A percentile compares a stretch with the other conserved stretches of the same genome.
Evolutionary conservation across 352 stramenopile genomes (phyloP).

Genomic region (Phytophthora aleatoria): DNA sequence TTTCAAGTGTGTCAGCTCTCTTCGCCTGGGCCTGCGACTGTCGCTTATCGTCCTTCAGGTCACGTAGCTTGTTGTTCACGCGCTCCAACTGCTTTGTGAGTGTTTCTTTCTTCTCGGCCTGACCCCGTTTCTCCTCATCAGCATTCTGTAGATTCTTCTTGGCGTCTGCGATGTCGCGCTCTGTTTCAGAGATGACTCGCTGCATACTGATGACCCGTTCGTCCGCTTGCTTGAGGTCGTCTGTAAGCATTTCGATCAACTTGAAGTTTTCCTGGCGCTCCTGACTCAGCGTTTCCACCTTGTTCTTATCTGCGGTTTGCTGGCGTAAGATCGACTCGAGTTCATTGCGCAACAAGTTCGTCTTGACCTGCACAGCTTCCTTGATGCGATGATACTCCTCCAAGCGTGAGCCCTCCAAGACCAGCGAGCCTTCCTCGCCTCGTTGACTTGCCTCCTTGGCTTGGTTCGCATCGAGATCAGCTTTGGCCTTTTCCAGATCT

Average conservation of each 20-base stretch:
- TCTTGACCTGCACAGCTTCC: conserved; percentile 71
- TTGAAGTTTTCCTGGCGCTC: conserved; percentile 78
- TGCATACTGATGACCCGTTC: conserved; percentile 75
- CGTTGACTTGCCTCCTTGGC: conserved; percentile 37
- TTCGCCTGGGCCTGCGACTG: conserved; percentile 92
- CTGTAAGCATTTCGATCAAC: conserved; percentile 59
- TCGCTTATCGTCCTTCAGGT: conserved; percentile 91
- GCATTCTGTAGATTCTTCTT: conserved; percentile 58
- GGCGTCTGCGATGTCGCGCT: conserved; percentile 55
- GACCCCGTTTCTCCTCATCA: conserved; percentile 66
- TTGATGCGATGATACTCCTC: conserved; percentile 90
- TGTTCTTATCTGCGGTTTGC: conserved; percentile 71
- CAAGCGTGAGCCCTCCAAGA: conserved; percentile 66
- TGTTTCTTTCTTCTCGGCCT: conserved; percentile 66
- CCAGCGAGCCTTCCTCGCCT: conserved; percentile 50
- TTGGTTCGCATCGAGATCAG: conserved; percentile 55
- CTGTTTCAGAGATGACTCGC: conserved; percentile 67
- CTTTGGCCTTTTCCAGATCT: conserved; percentile 65
- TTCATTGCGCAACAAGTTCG: conserved; percentile 68
- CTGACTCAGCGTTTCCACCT: conserved; percentile 70
- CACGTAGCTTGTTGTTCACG: conserved; percentile 89
- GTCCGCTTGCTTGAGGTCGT: conserved; percentile 65
- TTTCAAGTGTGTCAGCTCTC: conserved; percentile 78
- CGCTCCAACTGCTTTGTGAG: conserved; percentile 66
- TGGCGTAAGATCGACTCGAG: conserved; percentile 73